Evolutionary conservation across 441 rosid species (phyloP).

Genomic region (Bruguiera hainesii): DNA sequence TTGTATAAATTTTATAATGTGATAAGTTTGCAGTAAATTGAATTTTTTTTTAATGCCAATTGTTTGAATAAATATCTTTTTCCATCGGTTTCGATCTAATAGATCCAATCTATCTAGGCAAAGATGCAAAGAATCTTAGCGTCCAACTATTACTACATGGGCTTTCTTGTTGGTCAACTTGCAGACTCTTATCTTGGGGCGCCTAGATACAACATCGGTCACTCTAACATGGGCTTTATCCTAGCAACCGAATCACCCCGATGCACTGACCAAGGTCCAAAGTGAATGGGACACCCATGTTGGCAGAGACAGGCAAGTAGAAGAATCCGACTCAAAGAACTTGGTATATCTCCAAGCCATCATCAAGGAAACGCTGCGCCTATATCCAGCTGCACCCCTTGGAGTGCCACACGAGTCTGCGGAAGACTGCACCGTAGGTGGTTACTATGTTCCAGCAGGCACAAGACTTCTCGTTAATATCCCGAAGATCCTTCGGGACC

Average conservation of each 20-base stretch:
- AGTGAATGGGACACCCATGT: constrained; percentile 25
- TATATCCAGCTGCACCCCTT: constrained; percentile 24
- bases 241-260: constrained; percentile 15
- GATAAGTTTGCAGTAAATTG: too few species aligned
- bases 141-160: background rate
- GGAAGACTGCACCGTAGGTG: constrained; percentile 10
- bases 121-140: too few species aligned
- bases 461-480: constrained; percentile 3
- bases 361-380: constrained; percentile 29
- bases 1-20: too few species aligned
- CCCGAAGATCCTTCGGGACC: constrained; percentile 12
- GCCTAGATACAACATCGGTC: constrained; percentile 16
- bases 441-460: background rate
- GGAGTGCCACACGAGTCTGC: background rate
- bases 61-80: too few species aligned
- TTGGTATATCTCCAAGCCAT: constrained; percentile 27
- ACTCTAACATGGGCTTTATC: background rate
- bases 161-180: background rate
- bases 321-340: constrained; percentile 7
- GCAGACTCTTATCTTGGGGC: constrained; percentile 16
- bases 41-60: too few species aligned
- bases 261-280: constrained; percentile 8
- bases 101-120: too few species aligned
- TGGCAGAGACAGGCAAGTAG: constrained; percentile 18
- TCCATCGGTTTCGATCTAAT: too few species aligned